Conservation (phyloP, 108 stramenopile species). For the Discostella pseudostelligera region DNA sequence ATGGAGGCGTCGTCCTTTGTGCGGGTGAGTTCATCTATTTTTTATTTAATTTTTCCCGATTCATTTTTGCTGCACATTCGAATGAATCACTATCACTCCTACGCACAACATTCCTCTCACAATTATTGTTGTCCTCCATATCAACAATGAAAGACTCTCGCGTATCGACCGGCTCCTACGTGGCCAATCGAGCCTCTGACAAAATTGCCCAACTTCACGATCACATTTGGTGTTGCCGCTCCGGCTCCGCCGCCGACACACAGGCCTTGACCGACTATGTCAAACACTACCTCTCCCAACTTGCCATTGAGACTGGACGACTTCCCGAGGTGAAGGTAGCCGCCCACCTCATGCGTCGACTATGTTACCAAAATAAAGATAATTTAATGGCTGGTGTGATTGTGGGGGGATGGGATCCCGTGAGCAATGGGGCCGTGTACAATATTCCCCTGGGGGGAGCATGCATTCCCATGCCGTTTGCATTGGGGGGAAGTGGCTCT, state of each 20-base stretch:
- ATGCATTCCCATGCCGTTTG: constrained; percentile 89
- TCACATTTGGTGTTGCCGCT: constrained; percentile 92
- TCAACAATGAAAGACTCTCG: constrained; percentile 72
- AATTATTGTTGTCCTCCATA: too few relatives aligned
- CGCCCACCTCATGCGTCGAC: constrained; percentile 79
- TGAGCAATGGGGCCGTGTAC: constrained; percentile 85
- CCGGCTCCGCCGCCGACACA: constrained; percentile 96
- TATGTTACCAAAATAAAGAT: constrained; percentile 97
- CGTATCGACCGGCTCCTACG: constrained; percentile 95
- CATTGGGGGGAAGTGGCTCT: constrained; percentile 90
- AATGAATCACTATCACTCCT: background rate
- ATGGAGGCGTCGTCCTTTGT: constrained; percentile 93
- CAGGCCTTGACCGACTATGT: constrained; percentile 95
- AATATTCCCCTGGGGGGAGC: constrained; percentile 94
- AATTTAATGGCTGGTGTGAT: constrained; percentile 94
- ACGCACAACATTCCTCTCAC: too few relatives aligned
- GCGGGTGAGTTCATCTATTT: too few relatives aligned
- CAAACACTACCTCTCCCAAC: constrained; percentile 75
- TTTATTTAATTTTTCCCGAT: background rate
- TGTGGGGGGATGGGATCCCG: constrained; percentile 95
- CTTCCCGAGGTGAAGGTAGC: constrained; percentile 89
- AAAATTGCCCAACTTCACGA: constrained; percentile 94
- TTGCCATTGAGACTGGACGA: constrained; percentile 87
- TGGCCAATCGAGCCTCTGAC: constrained; percentile 94
- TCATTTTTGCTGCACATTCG: background rate